Conservation (phyloP, 176 grass and related monocot species). For the Phyllostachys edulis region DNA sequence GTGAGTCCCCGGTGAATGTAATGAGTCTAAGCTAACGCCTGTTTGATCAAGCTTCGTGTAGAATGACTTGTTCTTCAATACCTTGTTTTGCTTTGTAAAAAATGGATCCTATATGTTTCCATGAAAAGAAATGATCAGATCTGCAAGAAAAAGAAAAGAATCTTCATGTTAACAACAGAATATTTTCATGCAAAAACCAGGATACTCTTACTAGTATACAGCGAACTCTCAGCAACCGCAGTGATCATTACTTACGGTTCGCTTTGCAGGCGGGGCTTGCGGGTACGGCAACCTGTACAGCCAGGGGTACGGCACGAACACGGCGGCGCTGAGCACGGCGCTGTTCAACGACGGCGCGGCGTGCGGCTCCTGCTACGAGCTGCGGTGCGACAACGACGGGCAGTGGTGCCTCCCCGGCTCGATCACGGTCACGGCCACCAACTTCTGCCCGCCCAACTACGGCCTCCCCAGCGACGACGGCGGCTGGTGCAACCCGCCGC, state of each 20-base stretch:
- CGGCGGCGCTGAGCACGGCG: constrained; percentile 86
- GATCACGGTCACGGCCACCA: constrained; percentile 57
- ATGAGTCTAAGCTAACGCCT: neutral
- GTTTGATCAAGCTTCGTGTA: neutral
- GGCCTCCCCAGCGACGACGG: constrained; percentile 66
- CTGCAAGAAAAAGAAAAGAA: neutral
- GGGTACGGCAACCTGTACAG: constrained; percentile 97
- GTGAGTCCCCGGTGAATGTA: constrained; percentile 29
- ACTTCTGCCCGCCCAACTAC: constrained; percentile 69
- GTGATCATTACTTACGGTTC: neutral
- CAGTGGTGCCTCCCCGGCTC: constrained; percentile 47
- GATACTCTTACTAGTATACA: neutral
- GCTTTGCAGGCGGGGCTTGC: constrained; percentile 74
- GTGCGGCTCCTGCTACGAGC: constrained; percentile 74
- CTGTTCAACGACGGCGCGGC: constrained; percentile 79
- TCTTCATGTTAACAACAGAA: neutral
- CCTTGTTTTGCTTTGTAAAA: neutral
- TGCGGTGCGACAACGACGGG: constrained; percentile 40
- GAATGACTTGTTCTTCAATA: neutral
- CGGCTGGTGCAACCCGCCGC: constrained; percentile 75
- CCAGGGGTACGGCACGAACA: constrained; percentile 85
- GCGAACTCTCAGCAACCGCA: no score
- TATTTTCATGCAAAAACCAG: neutral
- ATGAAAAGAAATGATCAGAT: neutral
- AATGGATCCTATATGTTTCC: neutral